phyloP scores from a whole-genome alignment of 1,284 basidiomycete species.

The Rhodotorula sp. region DNA sequence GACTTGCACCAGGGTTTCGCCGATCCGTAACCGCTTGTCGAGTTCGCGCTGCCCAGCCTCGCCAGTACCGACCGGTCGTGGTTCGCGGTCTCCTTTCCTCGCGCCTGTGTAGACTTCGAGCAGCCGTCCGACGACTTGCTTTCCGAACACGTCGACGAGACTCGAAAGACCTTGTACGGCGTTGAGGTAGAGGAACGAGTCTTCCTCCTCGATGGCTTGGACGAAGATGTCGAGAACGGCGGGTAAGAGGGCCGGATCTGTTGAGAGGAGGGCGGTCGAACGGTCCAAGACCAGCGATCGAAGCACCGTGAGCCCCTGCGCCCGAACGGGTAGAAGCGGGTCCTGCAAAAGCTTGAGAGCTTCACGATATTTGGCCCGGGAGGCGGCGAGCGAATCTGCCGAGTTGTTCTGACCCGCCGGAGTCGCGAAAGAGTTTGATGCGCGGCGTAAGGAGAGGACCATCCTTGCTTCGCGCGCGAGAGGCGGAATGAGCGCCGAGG shows the following conservation, averaged over 20 bases:
- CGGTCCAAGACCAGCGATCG: conserved; percentile 62
- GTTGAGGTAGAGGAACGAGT: conserved; percentile 92
- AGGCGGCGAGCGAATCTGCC: conserved; percentile 28
- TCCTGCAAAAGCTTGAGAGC: conserved; percentile 86
- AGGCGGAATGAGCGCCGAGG: conserved; percentile 57
- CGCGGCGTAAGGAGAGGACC: conserved; percentile 60
- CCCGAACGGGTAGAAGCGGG: conserved; percentile 89
- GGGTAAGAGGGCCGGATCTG: conserved; percentile 66
- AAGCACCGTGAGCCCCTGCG: conserved; percentile 83
- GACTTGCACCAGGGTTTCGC: conserved; percentile 80
- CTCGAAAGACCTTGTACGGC: conserved; percentile 83
- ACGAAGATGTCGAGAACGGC: conserved; percentile 77
- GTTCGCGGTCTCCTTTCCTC: conserved; percentile 10
- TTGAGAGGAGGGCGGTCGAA: conserved; percentile 28
- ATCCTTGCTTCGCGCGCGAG: conserved; percentile 74
- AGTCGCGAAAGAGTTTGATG: conserved; percentile 11
- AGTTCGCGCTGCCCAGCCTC: conserved; percentile 65
- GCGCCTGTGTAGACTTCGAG: conserved; percentile 59
- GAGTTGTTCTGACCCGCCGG: conserved; percentile 41
- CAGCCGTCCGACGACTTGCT: conserved; percentile 66
- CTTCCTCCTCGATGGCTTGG: conserved; percentile 82
- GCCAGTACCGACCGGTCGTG: conserved; percentile 50
- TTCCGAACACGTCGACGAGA: conserved; percentile 73
- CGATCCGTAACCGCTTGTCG: conserved; percentile 75
- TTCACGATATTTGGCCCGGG: conserved; percentile 68